Evolutionary conservation across 2,329 filamentous ascomycete species (phyloP), one percentile per base, ranked within the genome.

Genomic region (Aureobasidium sp.): DNA sequence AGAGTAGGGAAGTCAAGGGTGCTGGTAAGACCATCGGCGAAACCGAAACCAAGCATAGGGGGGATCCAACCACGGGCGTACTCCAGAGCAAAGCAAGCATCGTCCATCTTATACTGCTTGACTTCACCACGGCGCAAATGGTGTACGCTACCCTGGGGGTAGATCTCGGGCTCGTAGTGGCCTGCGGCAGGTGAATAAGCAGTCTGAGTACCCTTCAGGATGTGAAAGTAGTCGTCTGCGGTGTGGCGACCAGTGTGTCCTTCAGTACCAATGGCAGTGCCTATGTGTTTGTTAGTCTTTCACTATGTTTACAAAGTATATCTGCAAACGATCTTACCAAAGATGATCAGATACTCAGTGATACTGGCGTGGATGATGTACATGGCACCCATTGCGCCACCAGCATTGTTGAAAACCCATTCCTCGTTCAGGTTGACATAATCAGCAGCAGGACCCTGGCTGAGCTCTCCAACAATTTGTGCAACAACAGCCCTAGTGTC

Each of bases 201-300:
- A 69, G 84, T 80, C 76, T 96, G 86, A 68, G 86, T 85, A 68
- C 91, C 91, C 37, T 80, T 79, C 36, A 96, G 81, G 79, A 96
- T 96, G 80, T 92, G 85, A 81, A 96, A 96, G 81, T 94, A 96
- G 80, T 96, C 91, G 76, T 96, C 89, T 16, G 91, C 91, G 13
- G 90, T 93, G 81, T 96, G 91, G 55, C 91, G 88, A 66, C 91
- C 91, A 1, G 85, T 85, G 80, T 96, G 91, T 64, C 91, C 91
- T 76, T 95, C 91, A 13, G 91, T 96, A 68, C 91, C 91, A 67
- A 92, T 77, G 10, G 89, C 82, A 1, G 89, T 90, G 73, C 90
- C 61, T 62, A 10, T 34, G 5, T 13, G 9, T 30, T 36, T 34
- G 30, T 44, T 34, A 47, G 30, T 48, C 3, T 41, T 32, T n/a